phyloP scores from a whole-genome alignment of 202 grass and related monocot species.

The Hordeum pubiflorum region DNA sequence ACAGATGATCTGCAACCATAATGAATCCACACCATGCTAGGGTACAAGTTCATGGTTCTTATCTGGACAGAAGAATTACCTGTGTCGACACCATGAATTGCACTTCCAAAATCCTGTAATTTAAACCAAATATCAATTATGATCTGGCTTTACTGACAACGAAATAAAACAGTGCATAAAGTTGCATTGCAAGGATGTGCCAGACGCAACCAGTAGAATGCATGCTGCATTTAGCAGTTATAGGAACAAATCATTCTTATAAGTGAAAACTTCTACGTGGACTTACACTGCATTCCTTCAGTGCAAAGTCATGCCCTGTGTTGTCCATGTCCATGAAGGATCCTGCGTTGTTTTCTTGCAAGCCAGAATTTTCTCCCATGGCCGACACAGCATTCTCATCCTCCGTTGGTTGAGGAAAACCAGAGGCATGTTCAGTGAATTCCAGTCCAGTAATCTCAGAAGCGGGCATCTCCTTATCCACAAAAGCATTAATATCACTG shows the following conservation, averaged over 20 bases:
- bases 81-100: slow-evolving; percentile 69
- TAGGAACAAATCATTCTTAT: neutral
- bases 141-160: slow-evolving; percentile 1
- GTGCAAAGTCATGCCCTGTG: slow-evolving; percentile 37
- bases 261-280: neutral
- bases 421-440: slow-evolving; percentile 23
- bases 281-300: slow-evolving; percentile 88
- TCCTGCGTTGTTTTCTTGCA: slow-evolving; percentile 55
- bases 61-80: slow-evolving; percentile 47
- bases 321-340: slow-evolving; percentile 54
- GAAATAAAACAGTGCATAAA: slow-evolving; percentile 1
- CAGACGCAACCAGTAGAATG: neutral
- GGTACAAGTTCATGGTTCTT: neutral
- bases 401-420: slow-evolving; percentile 33
- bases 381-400: slow-evolving; percentile 55
- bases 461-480: slow-evolving; percentile 41
- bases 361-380: slow-evolving; percentile 75
- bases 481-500: slow-evolving; percentile 21
- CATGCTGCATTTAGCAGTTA: neutral
- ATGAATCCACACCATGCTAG: slow-evolving; percentile 1
- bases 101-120: slow-evolving; percentile 91
- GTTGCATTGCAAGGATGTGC: neutral
- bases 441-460: slow-evolving; percentile 37
- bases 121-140: slow-evolving; percentile 15
- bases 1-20: neutral